Evolutionary conservation across 2,329 filamentous ascomycete genomes (phyloP).

Genomic region (Penicillium sp.): DNA sequence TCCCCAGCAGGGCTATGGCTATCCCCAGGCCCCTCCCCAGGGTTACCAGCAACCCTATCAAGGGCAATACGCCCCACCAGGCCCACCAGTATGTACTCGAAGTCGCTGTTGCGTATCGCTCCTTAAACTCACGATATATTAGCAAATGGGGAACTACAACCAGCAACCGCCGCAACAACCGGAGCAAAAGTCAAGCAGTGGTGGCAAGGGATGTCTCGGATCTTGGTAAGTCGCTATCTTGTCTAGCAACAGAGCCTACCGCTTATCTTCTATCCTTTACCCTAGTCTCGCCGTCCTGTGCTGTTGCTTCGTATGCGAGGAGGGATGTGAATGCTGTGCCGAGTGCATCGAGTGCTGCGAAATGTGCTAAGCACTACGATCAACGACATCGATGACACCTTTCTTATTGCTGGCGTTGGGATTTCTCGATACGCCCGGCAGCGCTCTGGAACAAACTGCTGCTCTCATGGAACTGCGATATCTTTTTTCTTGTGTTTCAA

Average conservation of each 20-base stretch:
- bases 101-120: too few species aligned
- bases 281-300: conserved; percentile 57
- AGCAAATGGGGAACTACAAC: neutral
- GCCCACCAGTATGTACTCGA: too few species aligned
- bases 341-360: conserved; percentile 60
- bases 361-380: conserved; percentile 33
- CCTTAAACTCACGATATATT: too few species aligned
- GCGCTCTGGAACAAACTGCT: conserved; percentile 5
- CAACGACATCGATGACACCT: conserved; percentile 27
- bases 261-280: conserved; percentile 10
- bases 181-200: neutral
- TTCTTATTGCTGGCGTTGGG: conserved; percentile 24
- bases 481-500: neutral
- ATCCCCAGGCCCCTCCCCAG: neutral
- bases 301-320: conserved; percentile 67
- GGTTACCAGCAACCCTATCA: neutral
- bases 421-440: conserved; percentile 8
- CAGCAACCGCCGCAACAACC: conserved; percentile 25
- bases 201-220: conserved; percentile 47
- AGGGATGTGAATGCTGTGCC: conserved; percentile 65
- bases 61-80: neutral
- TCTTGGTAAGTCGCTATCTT: conserved; percentile 47
- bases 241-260: neutral
- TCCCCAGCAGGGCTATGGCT: conserved; percentile 33
- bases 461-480: conserved; percentile 5